Evolutionary conservation across 768 basidiomycete species (phyloP), one percentile per base, ranked within the genome.

Genomic region (Thelephora ganbajun): DNA sequence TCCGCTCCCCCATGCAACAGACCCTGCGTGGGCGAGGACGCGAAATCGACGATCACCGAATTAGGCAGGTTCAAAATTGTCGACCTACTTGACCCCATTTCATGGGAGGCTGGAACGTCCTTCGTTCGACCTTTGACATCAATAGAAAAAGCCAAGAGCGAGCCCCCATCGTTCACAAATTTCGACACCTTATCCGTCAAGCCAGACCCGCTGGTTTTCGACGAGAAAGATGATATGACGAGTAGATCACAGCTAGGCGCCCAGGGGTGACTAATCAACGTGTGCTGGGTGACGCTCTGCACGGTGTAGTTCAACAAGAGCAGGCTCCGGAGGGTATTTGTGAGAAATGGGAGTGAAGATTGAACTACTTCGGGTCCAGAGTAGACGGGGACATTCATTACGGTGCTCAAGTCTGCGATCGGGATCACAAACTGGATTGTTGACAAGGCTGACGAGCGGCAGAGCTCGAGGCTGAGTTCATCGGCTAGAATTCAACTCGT

Each of bases 261-360:
- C 93, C 92, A 97, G 16, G 92, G 91, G 41, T 82, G 80, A 0
- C 70, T 65, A 1, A 69, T 63, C 5, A 97, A 64, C 2, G 73
- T 60, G 35, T 74, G 64, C 11, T 71, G 69, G 0, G 77, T 66
- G 45, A 91, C 69, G 13, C 76, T 61, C 50, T 88, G 86, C 37
- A 94, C 78, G 11, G 85, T 77, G 61, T 92, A 93, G 59, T 80
- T 72, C 0, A 87, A 80, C 12, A 71, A 57, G 18, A 94, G 76
- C 23, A 84, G 55, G 2, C 69, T 58, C 26, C 72, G 69, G 14
- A 91, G 72, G 1, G 66, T 61, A 2, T 55, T 41, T 30, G 59
- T 46, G 3, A 54, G 47, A 41, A 53, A 51, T 1, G 59, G 51
- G 30, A 69, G 61, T 3, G 69, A 70, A 14, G 64, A 53, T 2